These are phyloP conservation scores for Smallanthus sonchifolius DNA, from an alignment of 129 eudicot species.

Conservation along the genomic window DNA sequence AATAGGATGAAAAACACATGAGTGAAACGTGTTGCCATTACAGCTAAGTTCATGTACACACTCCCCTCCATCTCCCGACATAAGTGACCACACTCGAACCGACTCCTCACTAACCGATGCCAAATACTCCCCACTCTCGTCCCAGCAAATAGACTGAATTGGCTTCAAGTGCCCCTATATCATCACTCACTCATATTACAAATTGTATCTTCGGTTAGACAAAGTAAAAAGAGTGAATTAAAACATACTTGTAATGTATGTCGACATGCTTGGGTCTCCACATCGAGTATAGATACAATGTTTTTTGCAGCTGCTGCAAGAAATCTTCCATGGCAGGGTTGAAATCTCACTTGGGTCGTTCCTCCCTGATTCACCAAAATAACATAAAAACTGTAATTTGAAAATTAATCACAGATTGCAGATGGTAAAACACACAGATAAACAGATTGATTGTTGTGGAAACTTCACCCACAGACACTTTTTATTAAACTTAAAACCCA, in stretches of 20 bases:
- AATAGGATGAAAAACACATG: constrained; percentile 93
- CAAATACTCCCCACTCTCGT: constrained; percentile 81
- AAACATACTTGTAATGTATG: constrained; percentile 57
- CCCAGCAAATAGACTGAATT: constrained; percentile 87
- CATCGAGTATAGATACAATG: constrained; percentile 80
- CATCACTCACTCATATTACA: background rate
- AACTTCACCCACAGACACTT: too few species aligned
- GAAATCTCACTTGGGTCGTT: constrained; percentile 75
- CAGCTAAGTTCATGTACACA: constrained; percentile 85
- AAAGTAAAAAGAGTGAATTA: background rate
- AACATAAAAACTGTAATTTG: background rate
- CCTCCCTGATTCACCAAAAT: constrained; percentile 54
- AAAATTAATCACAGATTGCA: background rate
- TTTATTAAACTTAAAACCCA: too few species aligned
- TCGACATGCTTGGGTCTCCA: constrained; percentile 71
- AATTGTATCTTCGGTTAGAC: background rate
- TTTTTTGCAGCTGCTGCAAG: constrained; percentile 97
- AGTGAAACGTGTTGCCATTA: constrained; percentile 83
- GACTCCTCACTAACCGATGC: constrained; percentile 97
- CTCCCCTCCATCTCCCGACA: constrained; percentile 80
- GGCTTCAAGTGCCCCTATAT: constrained; percentile 77
- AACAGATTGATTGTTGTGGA: too few species aligned
- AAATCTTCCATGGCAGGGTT: constrained; percentile 84
- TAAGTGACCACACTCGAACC: constrained; percentile 80
- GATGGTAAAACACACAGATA: too few species aligned